These are phyloP conservation scores for Toxicodendron radicans DNA, from an alignment of 345 rosid species.

Conservation along the genomic window DNA sequence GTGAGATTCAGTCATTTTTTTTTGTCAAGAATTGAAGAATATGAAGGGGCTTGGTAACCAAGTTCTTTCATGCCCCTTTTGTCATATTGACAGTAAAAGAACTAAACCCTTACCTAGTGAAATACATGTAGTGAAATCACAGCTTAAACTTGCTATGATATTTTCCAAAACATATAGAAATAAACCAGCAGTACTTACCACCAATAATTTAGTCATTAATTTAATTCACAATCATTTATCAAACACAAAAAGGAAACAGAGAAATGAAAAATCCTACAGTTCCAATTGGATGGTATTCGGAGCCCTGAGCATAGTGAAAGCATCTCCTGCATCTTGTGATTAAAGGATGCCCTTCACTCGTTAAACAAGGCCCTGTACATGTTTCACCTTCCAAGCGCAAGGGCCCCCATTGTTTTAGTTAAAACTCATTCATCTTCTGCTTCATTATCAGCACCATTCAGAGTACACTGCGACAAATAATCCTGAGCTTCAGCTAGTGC, in stretches of 20 bases:
- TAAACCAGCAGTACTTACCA: background rate
- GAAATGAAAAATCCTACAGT: background rate
- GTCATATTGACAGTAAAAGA: no score
- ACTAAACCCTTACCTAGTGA: background rate
- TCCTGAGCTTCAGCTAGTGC: conserved; percentile 86
- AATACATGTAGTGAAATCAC: background rate
- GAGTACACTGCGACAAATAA: conserved; percentile 42
- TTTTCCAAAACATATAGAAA: background rate
- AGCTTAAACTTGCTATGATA: background rate
- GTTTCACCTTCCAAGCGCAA: background rate
- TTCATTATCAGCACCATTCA: conserved; percentile 36
- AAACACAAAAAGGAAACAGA: background rate
- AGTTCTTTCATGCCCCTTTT: background rate
- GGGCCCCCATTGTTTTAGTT: conserved; percentile 4
- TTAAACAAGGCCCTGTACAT: background rate
- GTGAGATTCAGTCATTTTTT: background rate
- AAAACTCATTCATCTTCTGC: conserved; percentile 28
- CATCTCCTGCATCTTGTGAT: background rate
- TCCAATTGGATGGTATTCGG: background rate
- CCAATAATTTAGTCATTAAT: background rate
- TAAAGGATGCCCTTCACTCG: conserved; percentile 9
- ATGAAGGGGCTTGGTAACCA: background rate
- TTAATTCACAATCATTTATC: conserved; percentile 17
- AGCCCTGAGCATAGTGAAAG: background rate
- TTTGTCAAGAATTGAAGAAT: background rate